These are phyloP conservation scores for Podosphaera aphanis DNA, from an alignment of 2,329 filamentous ascomycete genomes.

Conservation along the genomic window DNA sequence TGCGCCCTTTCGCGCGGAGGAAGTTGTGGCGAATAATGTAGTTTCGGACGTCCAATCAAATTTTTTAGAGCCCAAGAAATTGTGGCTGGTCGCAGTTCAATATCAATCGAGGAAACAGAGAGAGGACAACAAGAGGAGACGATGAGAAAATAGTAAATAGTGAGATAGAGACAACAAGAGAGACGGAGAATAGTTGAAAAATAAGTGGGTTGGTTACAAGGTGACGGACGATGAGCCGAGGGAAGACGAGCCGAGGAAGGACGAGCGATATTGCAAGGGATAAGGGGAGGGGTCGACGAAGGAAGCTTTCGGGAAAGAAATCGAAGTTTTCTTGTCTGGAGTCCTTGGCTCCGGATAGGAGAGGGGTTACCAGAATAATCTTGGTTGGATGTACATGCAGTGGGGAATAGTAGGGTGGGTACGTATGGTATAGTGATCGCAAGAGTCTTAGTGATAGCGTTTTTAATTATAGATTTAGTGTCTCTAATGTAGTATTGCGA, in stretches of 20 bases:
- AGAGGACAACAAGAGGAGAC: not conserved
- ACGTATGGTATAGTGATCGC: not conserved
- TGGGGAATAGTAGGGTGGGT: not conserved
- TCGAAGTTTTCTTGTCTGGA: not conserved
- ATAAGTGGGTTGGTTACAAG: not conserved
- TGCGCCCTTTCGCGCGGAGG: slow-evolving; percentile 2
- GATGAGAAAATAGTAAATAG: not conserved
- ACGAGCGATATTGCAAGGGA: not conserved
- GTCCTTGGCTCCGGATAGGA: not conserved
- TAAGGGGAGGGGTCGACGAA: not conserved
- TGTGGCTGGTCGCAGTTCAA: not conserved
- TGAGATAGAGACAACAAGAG: not conserved
- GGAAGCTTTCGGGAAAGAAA: not conserved
- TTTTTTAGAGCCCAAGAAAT: not conserved
- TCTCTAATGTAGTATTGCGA: not conserved
- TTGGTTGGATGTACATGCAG: not conserved
- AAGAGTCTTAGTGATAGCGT: not conserved
- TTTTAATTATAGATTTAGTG: not conserved
- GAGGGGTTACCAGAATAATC: not conserved
- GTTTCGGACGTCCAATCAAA: not conserved
- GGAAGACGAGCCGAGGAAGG: not conserved
- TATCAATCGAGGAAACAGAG: too few relatives aligned
- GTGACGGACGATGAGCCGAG: not conserved
- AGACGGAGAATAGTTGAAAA: not conserved
- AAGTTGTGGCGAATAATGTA: slow-evolving; percentile 2